phyloP scores from a whole-genome alignment of 2,329 filamentous ascomycete species.

The Fusarium beomiforme region DNA sequence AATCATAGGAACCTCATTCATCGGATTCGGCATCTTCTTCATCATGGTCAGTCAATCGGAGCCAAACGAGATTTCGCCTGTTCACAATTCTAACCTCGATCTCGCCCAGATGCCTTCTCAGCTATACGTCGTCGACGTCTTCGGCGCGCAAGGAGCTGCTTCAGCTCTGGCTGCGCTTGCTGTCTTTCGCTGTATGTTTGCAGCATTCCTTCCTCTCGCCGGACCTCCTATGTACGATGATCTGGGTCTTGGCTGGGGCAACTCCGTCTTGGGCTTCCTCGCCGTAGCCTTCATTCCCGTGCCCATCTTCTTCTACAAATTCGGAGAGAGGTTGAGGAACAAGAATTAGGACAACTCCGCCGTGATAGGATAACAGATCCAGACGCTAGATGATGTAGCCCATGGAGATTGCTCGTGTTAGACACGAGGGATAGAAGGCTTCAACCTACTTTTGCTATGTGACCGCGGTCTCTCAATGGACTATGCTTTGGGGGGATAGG shows the following conservation, averaged over 20 bases:
- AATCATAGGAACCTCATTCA: background rate
- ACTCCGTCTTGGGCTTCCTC: background rate
- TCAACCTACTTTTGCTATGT: too few species aligned
- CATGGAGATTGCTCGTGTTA: too few species aligned
- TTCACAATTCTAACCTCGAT: background rate
- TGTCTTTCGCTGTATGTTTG: background rate
- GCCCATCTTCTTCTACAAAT: background rate
- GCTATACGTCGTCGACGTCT: background rate
- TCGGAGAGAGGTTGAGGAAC: background rate
- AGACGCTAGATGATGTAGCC: too few species aligned
- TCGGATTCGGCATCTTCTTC: background rate
- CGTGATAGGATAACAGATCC: too few species aligned
- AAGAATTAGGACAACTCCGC: background rate
- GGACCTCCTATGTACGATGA: background rate
- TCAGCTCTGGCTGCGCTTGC: background rate
- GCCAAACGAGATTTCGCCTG: background rate
- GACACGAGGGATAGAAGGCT: too few species aligned
- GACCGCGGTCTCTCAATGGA: too few species aligned
- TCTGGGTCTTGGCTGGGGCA: background rate
- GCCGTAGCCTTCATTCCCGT: background rate
- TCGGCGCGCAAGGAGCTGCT: background rate
- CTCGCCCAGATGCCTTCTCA: background rate
- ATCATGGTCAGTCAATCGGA: background rate
- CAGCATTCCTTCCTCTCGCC: background rate
- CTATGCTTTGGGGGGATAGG: too few species aligned